These are phyloP conservation scores for Aristolochia contorta DNA, from an alignment of 164 flowering plant genomes.

Conservation along the genomic window DNA sequence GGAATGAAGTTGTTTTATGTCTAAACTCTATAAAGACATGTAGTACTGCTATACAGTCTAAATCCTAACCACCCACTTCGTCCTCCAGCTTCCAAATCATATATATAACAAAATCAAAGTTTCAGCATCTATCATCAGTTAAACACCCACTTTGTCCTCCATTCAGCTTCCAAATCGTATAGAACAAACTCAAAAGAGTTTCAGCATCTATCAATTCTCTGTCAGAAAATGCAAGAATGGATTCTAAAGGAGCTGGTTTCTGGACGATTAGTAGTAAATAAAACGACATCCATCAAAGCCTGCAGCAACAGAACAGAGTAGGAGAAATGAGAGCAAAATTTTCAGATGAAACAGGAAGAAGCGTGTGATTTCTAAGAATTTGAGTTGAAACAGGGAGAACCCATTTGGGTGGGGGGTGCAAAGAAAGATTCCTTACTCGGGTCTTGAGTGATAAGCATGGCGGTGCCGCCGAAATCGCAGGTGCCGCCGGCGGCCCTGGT, in stretches of 20 bases:
- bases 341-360: too few species aligned
- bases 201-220: too few species aligned
- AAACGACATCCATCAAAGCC: constrained; percentile 73
- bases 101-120: too few species aligned
- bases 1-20: too few species aligned
- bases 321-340: background rate
- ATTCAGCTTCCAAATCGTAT: too few species aligned
- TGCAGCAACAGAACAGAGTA: constrained; percentile 13
- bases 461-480: constrained; percentile 86
- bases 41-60: background rate
- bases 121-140: too few species aligned
- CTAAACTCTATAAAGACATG: background rate
- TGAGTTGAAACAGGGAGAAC: background rate
- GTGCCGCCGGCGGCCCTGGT: constrained; percentile 69
- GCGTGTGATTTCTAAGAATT: too few species aligned
- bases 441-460: constrained; percentile 71
- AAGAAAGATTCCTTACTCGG: constrained; percentile 71
- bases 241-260: too few species aligned
- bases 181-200: too few species aligned
- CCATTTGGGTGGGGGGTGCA: background rate
- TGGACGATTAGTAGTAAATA: background rate
- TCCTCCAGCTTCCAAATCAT: too few species aligned
- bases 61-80: background rate
- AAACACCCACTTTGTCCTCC: too few species aligned
- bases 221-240: too few species aligned